phyloP scores from a whole-genome alignment of 257 asterid species.

The Leptodermis oblonga region DNA sequence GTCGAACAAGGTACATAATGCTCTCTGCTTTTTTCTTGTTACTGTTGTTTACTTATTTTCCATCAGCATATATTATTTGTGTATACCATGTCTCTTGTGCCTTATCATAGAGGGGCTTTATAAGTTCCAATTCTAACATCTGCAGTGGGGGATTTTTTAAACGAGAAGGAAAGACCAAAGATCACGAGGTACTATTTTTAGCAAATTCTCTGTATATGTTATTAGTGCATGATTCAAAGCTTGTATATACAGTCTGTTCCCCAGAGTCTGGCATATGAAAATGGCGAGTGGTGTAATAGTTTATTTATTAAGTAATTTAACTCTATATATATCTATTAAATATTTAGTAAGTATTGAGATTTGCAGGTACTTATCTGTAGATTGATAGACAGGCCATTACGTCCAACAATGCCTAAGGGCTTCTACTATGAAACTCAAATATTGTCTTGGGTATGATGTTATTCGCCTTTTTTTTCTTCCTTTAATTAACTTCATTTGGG shows the following conservation, averaged over 20 bases:
- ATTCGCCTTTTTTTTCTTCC: slow-evolving; percentile 4
- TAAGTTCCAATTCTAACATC: slow-evolving; percentile 22
- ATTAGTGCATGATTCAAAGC: neutral
- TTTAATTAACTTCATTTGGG: neutral
- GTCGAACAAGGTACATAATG: slow-evolving; percentile 66
- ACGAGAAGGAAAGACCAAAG: slow-evolving; percentile 91
- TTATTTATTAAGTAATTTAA: too few relatives aligned
- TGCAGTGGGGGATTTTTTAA: slow-evolving; percentile 93
- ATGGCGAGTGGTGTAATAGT: too few relatives aligned
- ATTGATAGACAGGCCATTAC: slow-evolving; percentile 92
- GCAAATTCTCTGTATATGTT: slow-evolving; percentile 15
- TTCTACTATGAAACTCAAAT: slow-evolving; percentile 95
- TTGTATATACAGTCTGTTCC: neutral
- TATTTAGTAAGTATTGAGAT: slow-evolving; percentile 22
- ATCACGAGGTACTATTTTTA: slow-evolving; percentile 70
- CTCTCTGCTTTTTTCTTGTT: slow-evolving; percentile 8
- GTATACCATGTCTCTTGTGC: neutral
- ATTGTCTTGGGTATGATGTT: slow-evolving; percentile 77
- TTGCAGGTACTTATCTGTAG: slow-evolving; percentile 96
- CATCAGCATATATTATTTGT: neutral
- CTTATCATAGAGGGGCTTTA: slow-evolving; percentile 11
- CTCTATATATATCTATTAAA: too few relatives aligned
- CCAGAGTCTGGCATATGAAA: neutral
- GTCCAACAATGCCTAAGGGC: slow-evolving; percentile 95
- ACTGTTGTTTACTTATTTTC: neutral